These are phyloP conservation scores for Kwoniella botswanensis DNA, from an alignment of 768 basidiomycete species.

Conservation along the genomic window DNA sequence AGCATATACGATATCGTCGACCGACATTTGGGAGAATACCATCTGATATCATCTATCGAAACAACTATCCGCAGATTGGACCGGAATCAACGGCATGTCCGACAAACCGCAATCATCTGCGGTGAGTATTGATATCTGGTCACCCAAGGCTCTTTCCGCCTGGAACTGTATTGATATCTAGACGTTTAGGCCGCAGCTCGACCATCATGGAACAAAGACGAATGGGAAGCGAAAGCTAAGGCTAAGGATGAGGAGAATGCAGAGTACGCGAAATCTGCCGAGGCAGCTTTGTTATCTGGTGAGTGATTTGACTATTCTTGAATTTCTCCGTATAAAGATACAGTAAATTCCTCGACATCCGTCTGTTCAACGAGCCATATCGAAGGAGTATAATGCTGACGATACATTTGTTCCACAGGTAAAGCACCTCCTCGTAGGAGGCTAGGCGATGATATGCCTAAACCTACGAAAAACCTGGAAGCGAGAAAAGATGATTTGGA, in stretches of 20 bases:
- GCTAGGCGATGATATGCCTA: constrained; percentile 73
- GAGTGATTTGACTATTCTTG: constrained; percentile 10
- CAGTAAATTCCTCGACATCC: constrained; percentile 48
- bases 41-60: no score
- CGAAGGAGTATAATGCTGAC: constrained; percentile 16
- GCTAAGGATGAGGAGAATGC: constrained; percentile 66
- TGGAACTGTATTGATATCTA: background rate
- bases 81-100: background rate
- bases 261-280: constrained; percentile 72
- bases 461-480: constrained; percentile 91
- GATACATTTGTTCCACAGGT: constrained; percentile 62
- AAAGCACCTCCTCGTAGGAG: constrained; percentile 61
- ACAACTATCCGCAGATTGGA: no score
- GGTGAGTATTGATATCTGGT: background rate
- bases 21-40: no score
- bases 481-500: constrained; percentile 81
- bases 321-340: background rate
- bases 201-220: constrained; percentile 94
- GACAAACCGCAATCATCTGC: constrained; percentile 8
- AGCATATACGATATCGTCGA: no score
- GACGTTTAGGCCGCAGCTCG: constrained; percentile 56
- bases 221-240: constrained; percentile 56
- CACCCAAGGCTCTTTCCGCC: background rate
- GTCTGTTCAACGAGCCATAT: constrained; percentile 75
- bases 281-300: constrained; percentile 59